Conservation (phyloP, 371 early-diverging fungal species). For the Fennellomyces sp. region DNA sequence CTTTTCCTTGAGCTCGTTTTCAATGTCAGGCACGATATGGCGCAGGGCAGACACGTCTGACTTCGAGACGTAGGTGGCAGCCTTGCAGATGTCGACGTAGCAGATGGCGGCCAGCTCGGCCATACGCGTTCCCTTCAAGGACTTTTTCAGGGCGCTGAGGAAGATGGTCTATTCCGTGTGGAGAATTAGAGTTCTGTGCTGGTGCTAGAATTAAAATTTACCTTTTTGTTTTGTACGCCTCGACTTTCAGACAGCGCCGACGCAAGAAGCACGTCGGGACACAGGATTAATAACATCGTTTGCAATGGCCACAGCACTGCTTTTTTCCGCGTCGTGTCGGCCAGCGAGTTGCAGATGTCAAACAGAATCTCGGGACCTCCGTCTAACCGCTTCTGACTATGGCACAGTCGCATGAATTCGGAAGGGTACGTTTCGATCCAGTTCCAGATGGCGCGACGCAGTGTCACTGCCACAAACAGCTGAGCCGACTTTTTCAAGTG, state of each 20-base stretch:
- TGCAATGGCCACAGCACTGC: slow-evolving; percentile 84
- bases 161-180: slow-evolving; percentile 55
- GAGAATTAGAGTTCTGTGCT: background rate
- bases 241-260: slow-evolving; percentile 51
- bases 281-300: slow-evolving; percentile 78
- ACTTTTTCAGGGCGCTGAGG: slow-evolving; percentile 67
- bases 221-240: slow-evolving; percentile 44
- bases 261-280: slow-evolving; percentile 75
- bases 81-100: slow-evolving; percentile 82
- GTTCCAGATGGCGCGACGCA: slow-evolving; percentile 84
- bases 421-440: slow-evolving; percentile 85
- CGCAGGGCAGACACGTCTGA: slow-evolving; percentile 68
- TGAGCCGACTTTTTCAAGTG: slow-evolving; percentile 74
- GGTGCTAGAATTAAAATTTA: slow-evolving; percentile 8
- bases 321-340: slow-evolving; percentile 72
- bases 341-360: slow-evolving; percentile 69
- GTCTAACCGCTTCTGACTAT: slow-evolving; percentile 74
- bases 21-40: slow-evolving; percentile 73
- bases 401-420: slow-evolving; percentile 75
- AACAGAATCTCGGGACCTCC: slow-evolving; percentile 81
- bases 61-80: slow-evolving; percentile 71
- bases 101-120: slow-evolving; percentile 79
- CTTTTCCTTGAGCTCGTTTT: slow-evolving; percentile 73
- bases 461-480: slow-evolving; percentile 65
- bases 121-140: slow-evolving; percentile 59